phyloP scores from a whole-genome alignment of 306 rosid species.

The Prunus davidiana region DNA sequence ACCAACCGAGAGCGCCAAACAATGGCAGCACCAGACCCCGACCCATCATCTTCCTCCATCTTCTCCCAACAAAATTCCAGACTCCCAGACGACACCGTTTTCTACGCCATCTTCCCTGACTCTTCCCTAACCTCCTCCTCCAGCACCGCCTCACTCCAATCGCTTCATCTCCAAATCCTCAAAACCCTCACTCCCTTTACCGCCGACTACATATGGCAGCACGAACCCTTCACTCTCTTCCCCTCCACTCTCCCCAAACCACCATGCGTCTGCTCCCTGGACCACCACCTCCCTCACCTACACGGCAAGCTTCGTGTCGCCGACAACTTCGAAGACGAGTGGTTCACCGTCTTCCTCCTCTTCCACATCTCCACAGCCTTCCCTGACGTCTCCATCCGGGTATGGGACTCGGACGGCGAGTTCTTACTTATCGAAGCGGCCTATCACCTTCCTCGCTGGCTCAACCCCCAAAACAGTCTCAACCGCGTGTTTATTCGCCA shows the following conservation, averaged over 20 bases:
- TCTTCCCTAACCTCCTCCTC: constrained; percentile 22
- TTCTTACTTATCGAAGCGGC: constrained; percentile 93
- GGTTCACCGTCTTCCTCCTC: constrained; percentile 90
- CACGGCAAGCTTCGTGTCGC: constrained; percentile 86
- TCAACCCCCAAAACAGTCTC: constrained; percentile 66
- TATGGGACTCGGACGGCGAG: constrained; percentile 97
- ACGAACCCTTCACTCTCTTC: constrained; percentile 75
- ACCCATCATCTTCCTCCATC: constrained; percentile 33
- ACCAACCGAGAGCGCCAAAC: neutral
- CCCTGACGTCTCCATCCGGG: constrained; percentile 60
- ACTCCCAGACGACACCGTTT: constrained; percentile 76
- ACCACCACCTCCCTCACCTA: constrained; percentile 59
- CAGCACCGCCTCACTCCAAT: constrained; percentile 46
- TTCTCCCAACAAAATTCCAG: constrained; percentile 38
- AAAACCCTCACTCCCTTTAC: constrained; percentile 52
- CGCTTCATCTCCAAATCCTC: constrained; percentile 78
- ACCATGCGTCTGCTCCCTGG: constrained; percentile 53
- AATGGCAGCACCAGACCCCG: constrained; percentile 19
- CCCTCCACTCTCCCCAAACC: constrained; percentile 44
- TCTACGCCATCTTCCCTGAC: constrained; percentile 72
- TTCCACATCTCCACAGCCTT: constrained; percentile 54
- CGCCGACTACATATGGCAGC: constrained; percentile 81
- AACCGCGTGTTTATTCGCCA: constrained; percentile 72
- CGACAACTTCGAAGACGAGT: constrained; percentile 87
- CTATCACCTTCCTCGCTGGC: constrained; percentile 94